Evolutionary conservation across 2,329 filamentous ascomycete genomes (phyloP).

Genomic region (Chalaropsis ovoidea): DNA sequence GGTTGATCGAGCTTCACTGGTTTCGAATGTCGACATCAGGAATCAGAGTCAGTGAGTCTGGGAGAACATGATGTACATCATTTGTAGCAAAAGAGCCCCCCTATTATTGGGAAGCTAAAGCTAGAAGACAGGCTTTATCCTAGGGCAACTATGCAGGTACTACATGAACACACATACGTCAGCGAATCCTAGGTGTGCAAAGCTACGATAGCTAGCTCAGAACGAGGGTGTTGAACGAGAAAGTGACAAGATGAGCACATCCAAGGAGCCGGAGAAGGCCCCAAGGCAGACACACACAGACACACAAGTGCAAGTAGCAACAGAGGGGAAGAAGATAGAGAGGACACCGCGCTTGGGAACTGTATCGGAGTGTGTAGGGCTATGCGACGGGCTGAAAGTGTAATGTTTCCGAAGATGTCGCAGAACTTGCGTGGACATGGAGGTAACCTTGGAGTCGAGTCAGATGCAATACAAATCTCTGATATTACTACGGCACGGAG

Average conservation of each 20-base stretch:
- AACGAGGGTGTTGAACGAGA: background rate
- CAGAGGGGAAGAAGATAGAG: background rate
- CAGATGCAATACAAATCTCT: background rate
- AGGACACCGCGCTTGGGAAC: background rate
- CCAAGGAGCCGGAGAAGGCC: too few relatives aligned
- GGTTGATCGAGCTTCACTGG: too few relatives aligned
- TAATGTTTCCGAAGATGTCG: constrained; percentile 4
- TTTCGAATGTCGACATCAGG: background rate
- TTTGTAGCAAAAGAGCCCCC: background rate
- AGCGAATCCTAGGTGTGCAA: constrained; percentile 5
- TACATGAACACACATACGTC: background rate
- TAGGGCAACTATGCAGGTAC: background rate
- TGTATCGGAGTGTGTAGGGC: background rate
- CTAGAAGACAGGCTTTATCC: background rate
- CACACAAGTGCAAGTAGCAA: too few relatives aligned
- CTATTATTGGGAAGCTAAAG: background rate
- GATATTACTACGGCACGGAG: background rate
- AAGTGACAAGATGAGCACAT: background rate
- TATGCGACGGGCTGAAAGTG: background rate
- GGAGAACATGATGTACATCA: too few relatives aligned
- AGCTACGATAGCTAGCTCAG: constrained; percentile 7
- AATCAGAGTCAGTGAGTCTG: too few relatives aligned
- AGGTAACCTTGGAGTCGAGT: background rate
- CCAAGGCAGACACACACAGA: background rate
- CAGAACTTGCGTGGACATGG: background rate